Evolutionary conservation across 2,329 filamentous ascomycete species (phyloP), one percentile per base, ranked within the genome.

Genomic region (Amphichorda felina): DNA sequence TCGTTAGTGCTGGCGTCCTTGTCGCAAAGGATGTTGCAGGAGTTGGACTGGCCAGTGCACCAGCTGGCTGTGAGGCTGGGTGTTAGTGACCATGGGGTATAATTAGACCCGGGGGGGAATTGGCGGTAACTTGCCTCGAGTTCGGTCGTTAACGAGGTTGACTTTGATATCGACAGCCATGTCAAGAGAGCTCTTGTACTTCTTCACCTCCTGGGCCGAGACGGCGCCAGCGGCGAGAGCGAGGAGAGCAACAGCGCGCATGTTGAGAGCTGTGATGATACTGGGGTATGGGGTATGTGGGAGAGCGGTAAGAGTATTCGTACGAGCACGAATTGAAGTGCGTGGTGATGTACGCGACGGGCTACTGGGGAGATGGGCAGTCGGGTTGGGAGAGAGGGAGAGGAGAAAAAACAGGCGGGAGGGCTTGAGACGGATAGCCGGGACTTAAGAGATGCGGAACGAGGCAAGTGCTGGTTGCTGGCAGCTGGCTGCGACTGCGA

Each of bases 41-140:
- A 66, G 51, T 70, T 64, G 40, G 51, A 53, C 58, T 75, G 57
- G 29, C 59, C 68, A 35, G 47, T 50, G 52, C 71, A 75, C 70
- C 70, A 75, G 14, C 46, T 38, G 32, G 63, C 70, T 72, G 41
- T 40, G 35, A 28, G 30, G n/a, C 31, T 28, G 39, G 21, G 22
- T 16, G 34, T 15, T 17, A 30, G 46, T 24, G 34, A 33, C 11
- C n/a, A n/a, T n/a, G n/a, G n/a, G n/a, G n/a, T n/a, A n/a, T n/a
- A n/a, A n/a, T n/a, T n/a, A n/a, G n/a, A n/a, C n/a, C n/a, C n/a
- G n/a, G n/a, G n/a, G n/a, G n/a, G n/a, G n/a, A n/a, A n/a, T n/a
- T n/a, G n/a, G n/a, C n/a, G n/a, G n/a, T 16, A 17, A 51, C 61
- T 44, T 59, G 71, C 68, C 54, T 53, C 58, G 55, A 9, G 40